Conservation (phyloP, 352 stramenopile species). For the Phytophthora chlamydospora region DNA sequence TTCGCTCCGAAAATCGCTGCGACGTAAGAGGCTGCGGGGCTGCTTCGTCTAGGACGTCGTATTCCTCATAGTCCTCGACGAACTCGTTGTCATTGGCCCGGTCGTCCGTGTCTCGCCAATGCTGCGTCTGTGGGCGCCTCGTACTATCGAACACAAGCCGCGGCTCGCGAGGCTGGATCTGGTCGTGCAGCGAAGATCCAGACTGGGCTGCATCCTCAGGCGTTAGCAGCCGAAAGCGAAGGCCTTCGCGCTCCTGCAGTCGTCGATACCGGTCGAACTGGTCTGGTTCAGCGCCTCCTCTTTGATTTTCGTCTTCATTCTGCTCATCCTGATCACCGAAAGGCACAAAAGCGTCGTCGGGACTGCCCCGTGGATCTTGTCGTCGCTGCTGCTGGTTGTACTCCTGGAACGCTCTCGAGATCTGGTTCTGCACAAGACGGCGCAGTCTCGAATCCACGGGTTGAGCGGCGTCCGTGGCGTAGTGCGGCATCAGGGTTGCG, state of each 20-base stretch:
- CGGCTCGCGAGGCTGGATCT: slow-evolving; percentile 9
- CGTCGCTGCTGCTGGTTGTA: slow-evolving; percentile 33
- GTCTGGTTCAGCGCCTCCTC: neutral
- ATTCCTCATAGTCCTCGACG: slow-evolving; percentile 11
- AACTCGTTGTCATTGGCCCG: slow-evolving; percentile 1
- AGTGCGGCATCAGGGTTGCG: slow-evolving; percentile 22
- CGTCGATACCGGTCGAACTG: slow-evolving; percentile 22
- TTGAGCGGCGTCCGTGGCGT: slow-evolving; percentile 25
- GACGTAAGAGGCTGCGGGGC: neutral
- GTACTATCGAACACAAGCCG: slow-evolving; percentile 33
- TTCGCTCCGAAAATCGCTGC: neutral
- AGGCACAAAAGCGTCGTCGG: slow-evolving; percentile 2
- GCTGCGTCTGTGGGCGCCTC: slow-evolving; percentile 8
- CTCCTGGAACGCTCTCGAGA: slow-evolving; percentile 45
- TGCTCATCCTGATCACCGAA: neutral
- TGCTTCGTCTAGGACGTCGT: slow-evolving; percentile 19
- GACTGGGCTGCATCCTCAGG: slow-evolving; percentile 17
- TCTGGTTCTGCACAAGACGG: slow-evolving; percentile 43
- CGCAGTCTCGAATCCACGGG: slow-evolving; percentile 31
- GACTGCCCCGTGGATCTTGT: slow-evolving; percentile 1
- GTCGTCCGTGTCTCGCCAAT: slow-evolving; percentile 15
- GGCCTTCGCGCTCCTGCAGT: slow-evolving; percentile 33
- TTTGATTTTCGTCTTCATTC: slow-evolving; percentile 1
- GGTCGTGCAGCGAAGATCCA: slow-evolving; percentile 13
- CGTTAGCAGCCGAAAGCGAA: slow-evolving; percentile 27